A percentile compares a stretch with the other conserved stretches of the same genome.
These are phyloP conservation scores for Pachysolen tannophilus DNA, from an alignment of 805 yeast genomes.

Conservation along the genomic window DNA sequence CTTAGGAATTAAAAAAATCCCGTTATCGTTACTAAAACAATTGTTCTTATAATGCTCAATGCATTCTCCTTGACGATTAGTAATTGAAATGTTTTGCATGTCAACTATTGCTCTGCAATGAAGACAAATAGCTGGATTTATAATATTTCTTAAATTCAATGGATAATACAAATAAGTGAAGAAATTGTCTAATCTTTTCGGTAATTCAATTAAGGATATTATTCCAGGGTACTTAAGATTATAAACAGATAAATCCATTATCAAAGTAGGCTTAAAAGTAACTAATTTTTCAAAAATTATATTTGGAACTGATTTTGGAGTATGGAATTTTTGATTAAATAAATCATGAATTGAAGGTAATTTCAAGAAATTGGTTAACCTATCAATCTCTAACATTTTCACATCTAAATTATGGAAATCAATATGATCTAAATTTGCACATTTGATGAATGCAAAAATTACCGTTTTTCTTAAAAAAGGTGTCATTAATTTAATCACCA, in stretches of 20 bases:
- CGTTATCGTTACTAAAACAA: constrained; percentile 57
- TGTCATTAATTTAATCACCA: constrained; percentile 47
- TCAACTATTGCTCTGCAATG: constrained; percentile 69
- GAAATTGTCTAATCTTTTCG: constrained; percentile 57
- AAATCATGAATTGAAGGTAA: constrained; percentile 30
- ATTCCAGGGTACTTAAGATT: constrained; percentile 56
- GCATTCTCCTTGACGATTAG: constrained; percentile 65
- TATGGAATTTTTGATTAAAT: constrained; percentile 16
- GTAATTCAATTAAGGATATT: constrained; percentile 54
- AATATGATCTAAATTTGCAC: constrained; percentile 35
- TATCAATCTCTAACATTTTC: constrained; percentile 42
- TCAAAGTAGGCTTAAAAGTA: constrained; percentile 1
- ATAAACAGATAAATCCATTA: constrained; percentile 3
- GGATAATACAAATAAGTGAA: constrained; percentile 52
- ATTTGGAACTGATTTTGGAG: background rate
- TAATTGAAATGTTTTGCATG: constrained; percentile 54
- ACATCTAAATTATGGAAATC: constrained; percentile 18
- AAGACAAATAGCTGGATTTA: constrained; percentile 81
- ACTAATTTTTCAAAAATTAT: background rate
- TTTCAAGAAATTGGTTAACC: constrained; percentile 40
- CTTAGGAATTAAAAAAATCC: constrained; percentile 67
- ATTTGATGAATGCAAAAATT: constrained; percentile 44
- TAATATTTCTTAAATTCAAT: constrained; percentile 31
- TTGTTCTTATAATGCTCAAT: constrained; percentile 58
- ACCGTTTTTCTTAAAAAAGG: constrained; percentile 62